Evolutionary conservation across 2,329 filamentous ascomycete species (phyloP).

Genomic region (Rhinocladiella similis): DNA sequence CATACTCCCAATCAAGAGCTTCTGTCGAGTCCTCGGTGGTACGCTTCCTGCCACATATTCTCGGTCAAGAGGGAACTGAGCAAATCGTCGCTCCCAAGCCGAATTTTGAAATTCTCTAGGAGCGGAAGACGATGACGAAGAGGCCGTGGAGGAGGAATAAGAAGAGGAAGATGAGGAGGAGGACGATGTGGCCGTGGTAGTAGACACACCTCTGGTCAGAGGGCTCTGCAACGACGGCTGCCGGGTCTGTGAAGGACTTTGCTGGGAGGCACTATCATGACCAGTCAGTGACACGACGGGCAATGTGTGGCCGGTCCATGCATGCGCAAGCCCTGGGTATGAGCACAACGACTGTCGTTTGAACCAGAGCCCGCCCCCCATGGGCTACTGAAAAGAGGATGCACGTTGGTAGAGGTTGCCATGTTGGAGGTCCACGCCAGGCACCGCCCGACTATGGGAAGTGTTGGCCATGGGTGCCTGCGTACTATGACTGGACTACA

Average conservation of each 20-base stretch:
- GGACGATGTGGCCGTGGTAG: not conserved
- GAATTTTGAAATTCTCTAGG: not conserved
- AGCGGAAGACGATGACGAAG: not conserved
- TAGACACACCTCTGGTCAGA: not conserved
- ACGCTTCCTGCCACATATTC: not conserved
- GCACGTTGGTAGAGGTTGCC: too few species aligned
- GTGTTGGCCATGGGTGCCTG: too few species aligned
- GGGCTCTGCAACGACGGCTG: not conserved
- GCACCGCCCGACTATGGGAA: too few species aligned
- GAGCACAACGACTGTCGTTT: too few species aligned
- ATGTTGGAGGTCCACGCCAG: too few species aligned
- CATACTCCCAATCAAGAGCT: not conserved
- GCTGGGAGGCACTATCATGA: not conserved
- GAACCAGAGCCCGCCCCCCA: too few species aligned
- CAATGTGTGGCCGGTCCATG: not conserved
- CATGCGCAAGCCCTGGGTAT: not conserved
- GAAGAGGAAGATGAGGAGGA: not conserved
- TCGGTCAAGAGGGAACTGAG: not conserved
- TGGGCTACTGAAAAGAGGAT: too few species aligned
- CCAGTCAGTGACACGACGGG: not conserved
- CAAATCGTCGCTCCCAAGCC: not conserved
- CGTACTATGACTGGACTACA: not conserved
- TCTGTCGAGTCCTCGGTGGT: not conserved
- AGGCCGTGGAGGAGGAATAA: not conserved
- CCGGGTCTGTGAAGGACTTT: not conserved